Base-by-base conservation (phyloP, 257 asterid species). In the Penstemon newberryi region DNA sequence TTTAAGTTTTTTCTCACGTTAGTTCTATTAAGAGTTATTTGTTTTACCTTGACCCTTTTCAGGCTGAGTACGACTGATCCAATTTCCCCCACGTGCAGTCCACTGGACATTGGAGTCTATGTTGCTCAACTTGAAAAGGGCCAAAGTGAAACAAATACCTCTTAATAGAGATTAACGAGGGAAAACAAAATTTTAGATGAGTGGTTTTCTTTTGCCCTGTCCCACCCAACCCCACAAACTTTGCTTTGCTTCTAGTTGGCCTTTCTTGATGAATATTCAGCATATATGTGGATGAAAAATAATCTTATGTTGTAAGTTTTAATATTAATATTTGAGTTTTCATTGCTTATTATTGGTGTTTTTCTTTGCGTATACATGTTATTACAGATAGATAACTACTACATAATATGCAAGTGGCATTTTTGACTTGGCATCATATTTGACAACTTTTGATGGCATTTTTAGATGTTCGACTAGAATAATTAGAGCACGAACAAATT, bases 151-250 rank as follows among this genome's bases (percentile, higher is more conserved):
- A 15, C 18, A 15, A 15, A 15, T 15, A 15, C 18, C 18, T 15
- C 18, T 15, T 15, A 15, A 0, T 15, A 15, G 18, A 15, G 18
- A 15, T 0, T 15, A 15, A 15, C 18, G 18, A 15, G 0, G 18
- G 18, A 15, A 15, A 15, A 15, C 18, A 15, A 15, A 15, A 15
- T 15, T 15, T 15, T 10, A 10, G 12, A 39, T 72, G 83, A 46
- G 74, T 87, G 86, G 87, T 57, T 70, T 86, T 77, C 55, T 71
- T 75, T 74, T 70, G 73, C 79, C 59, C 54, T 42, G 78, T 60
- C 60, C 45, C 54, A 45, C 7, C 62, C 71, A 60, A 71, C 69
- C 81, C 89, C 81, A 78, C 80, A 3, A 12, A 40, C 11, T 59
- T 69, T 70, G 50, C 57, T 56, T 43, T 60, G 51, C 62, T 73